Conservation (phyloP, 177 flowering plant genomes). For the Tripterygium wilfordii region DNA sequence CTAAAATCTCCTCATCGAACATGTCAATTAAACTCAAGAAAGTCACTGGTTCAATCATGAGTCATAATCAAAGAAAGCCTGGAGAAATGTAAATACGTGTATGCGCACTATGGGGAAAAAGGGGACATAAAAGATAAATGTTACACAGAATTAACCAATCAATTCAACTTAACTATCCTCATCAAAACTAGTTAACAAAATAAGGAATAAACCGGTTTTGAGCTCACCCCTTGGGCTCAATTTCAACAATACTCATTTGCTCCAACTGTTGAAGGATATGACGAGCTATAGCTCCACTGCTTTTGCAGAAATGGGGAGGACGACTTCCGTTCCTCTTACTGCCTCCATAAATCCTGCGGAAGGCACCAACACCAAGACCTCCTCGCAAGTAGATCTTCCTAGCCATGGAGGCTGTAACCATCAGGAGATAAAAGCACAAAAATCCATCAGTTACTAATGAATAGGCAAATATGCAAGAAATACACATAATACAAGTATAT, state of each 20-base stretch:
- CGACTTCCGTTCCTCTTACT: constrained; percentile 84
- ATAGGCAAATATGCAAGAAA: background rate
- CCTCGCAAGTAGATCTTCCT: constrained; percentile 64
- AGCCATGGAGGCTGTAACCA: constrained; percentile 58
- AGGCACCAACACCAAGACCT: constrained; percentile 66
- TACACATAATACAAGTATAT: no score
- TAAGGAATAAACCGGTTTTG: background rate
- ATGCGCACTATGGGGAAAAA: no score
- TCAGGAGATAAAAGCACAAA: background rate
- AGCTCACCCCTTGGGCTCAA: constrained; percentile 68
- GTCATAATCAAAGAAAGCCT: no score
- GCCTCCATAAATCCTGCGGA: constrained; percentile 64
- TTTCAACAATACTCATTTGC: constrained; percentile 57
- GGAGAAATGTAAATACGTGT: no score
- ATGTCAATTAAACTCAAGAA: no score
- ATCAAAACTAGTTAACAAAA: no score
- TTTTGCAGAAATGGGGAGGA: constrained; percentile 76
- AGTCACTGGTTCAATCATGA: no score
- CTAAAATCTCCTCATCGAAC: no score
- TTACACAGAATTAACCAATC: no score
- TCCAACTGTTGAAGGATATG: constrained; percentile 74
- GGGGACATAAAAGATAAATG: no score
- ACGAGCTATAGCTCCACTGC: constrained; percentile 82
- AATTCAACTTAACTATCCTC: no score
- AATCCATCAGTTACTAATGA: background rate